phyloP scores from a whole-genome alignment of 2,329 filamentous ascomycete genomes.

The Penicillium rolfsii region DNA sequence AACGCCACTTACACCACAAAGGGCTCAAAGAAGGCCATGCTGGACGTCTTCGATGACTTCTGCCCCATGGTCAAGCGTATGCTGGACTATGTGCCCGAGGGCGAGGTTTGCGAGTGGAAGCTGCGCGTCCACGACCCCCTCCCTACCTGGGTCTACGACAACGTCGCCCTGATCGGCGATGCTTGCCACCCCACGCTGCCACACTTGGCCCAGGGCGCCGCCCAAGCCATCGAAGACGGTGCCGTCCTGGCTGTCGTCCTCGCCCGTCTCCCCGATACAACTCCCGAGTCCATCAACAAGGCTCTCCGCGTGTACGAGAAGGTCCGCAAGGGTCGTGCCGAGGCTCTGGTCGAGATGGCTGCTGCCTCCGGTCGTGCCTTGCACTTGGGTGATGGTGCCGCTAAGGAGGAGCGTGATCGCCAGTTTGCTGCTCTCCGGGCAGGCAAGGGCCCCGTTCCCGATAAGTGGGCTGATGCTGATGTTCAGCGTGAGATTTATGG shows the following conservation, averaged over 20 bases:
- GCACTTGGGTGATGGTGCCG: slow-evolving; percentile 62
- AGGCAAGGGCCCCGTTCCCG: slow-evolving; percentile 54
- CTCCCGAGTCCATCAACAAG: slow-evolving; percentile 53
- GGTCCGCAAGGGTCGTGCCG: slow-evolving; percentile 60
- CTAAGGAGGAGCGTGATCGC: slow-evolving; percentile 62
- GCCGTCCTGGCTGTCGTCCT: slow-evolving; percentile 60
- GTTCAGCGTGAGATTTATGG: slow-evolving; percentile 69
- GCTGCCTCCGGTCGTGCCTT: slow-evolving; percentile 58
- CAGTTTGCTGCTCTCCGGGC: slow-evolving; percentile 58
- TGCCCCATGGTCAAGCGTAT: slow-evolving; percentile 64
- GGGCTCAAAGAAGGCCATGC: slow-evolving; percentile 63
- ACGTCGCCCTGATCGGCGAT: slow-evolving; percentile 60
- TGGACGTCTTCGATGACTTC: slow-evolving; percentile 63
- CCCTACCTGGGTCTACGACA: slow-evolving; percentile 62
- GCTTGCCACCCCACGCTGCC: slow-evolving; percentile 67
- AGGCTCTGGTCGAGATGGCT: slow-evolving; percentile 60
- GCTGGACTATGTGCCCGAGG: slow-evolving; percentile 64
- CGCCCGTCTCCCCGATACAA: slow-evolving; percentile 51
- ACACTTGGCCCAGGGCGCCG: slow-evolving; percentile 66
- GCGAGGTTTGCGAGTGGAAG: slow-evolving; percentile 70
- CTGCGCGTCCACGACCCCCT: slow-evolving; percentile 65
- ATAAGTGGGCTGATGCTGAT: slow-evolving; percentile 73
- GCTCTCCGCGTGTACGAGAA: slow-evolving; percentile 61
- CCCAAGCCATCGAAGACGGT: slow-evolving; percentile 67
- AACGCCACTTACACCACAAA: slow-evolving; percentile 66